Percentiles rank a stretch among this genome's conserved stretches.
phyloP scores from a whole-genome alignment of 2,329 filamentous ascomycete genomes.

The Pyrenochaeta sp. region DNA sequence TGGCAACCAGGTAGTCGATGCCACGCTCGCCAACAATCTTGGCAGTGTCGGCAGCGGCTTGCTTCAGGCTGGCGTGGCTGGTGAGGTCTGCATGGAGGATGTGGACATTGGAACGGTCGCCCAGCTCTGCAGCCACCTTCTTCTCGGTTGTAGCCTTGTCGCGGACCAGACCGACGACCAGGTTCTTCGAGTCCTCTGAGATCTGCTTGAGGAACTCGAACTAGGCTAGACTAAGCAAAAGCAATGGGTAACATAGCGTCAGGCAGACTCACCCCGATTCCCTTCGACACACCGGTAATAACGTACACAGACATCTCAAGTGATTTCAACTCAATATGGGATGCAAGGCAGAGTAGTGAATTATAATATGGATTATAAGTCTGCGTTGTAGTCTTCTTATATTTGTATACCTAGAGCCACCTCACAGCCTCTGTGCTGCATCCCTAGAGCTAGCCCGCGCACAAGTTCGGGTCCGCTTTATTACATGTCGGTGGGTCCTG shows the following conservation, averaged over 20 bases:
- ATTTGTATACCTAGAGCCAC: too few species aligned
- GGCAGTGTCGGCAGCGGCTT: slow-evolving; percentile 41
- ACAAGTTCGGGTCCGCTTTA: too few species aligned
- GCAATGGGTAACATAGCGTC: too few species aligned
- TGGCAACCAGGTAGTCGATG: slow-evolving; percentile 56
- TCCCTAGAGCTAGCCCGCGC: too few species aligned
- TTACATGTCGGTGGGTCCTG: too few species aligned
- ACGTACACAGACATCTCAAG: too few species aligned
- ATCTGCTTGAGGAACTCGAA: not conserved
- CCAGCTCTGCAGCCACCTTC: slow-evolving; percentile 10
- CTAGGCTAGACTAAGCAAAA: not conserved
- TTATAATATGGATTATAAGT: too few species aligned
- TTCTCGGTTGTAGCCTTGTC: slow-evolving; percentile 11
- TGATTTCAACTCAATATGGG: too few species aligned
- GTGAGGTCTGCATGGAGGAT: slow-evolving; percentile 50
- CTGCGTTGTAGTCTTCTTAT: too few species aligned
- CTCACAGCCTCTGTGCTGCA: too few species aligned
- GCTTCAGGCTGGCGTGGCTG: slow-evolving; percentile 42
- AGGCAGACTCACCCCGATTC: not conserved
- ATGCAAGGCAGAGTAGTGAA: too few species aligned
- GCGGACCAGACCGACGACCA: slow-evolving; percentile 48
- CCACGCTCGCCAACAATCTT: slow-evolving; percentile 42
- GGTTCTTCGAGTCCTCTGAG: slow-evolving; percentile 29
- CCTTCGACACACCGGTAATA: too few species aligned
- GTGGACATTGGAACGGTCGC: slow-evolving; percentile 43